Percentiles rank a stretch among this genome's conserved stretches.
Evolutionary conservation across 495 filamentous ascomycete genomes (phyloP).

Genomic region (Glarea lozoyensis): DNA sequence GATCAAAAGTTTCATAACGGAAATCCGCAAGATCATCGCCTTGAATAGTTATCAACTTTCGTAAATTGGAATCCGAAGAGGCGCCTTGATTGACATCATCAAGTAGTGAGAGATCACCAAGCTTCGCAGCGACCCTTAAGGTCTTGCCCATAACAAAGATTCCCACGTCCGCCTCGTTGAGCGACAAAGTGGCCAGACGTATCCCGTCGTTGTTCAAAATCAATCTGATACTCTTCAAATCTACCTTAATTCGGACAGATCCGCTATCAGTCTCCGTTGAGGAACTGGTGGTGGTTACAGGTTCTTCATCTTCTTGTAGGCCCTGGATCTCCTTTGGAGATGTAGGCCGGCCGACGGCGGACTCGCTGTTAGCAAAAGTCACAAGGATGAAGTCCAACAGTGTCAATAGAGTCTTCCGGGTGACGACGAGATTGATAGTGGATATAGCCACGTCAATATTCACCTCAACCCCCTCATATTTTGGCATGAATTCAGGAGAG

Average conservation of each 20-base stretch:
- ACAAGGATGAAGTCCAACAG: conserved; percentile 93
- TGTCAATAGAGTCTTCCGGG: conserved; percentile 84
- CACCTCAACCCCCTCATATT: conserved; percentile 86
- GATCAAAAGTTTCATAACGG: conserved; percentile 90
- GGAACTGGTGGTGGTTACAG: neutral
- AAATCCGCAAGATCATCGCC: conserved; percentile 97
- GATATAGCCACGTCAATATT: conserved; percentile 88
- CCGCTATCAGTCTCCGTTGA: conserved; percentile 9
- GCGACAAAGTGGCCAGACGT: conserved; percentile 80
- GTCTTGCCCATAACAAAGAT: conserved; percentile 78
- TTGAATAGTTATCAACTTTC: conserved; percentile 86
- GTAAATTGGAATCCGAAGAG: conserved; percentile 56
- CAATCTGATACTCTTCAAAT: conserved; percentile 83
- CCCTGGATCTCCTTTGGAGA: conserved; percentile 10
- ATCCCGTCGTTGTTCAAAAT: conserved; percentile 99
- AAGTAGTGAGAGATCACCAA: conserved; percentile 79
- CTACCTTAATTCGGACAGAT: conserved; percentile 62
- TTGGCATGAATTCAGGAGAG: conserved; percentile 84
- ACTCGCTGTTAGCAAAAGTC: conserved; percentile 74
- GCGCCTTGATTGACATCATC: conserved; percentile 92
- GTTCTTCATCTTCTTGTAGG: conserved; percentile 14
- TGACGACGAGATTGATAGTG: conserved; percentile 92
- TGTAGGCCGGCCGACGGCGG: neutral
- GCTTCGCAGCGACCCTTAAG: conserved; percentile 75
- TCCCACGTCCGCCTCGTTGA: conserved; percentile 83